Base-by-base conservation (phyloP, 2,329 filamentous ascomycete species). In the Metarhizium rileyi region DNA sequence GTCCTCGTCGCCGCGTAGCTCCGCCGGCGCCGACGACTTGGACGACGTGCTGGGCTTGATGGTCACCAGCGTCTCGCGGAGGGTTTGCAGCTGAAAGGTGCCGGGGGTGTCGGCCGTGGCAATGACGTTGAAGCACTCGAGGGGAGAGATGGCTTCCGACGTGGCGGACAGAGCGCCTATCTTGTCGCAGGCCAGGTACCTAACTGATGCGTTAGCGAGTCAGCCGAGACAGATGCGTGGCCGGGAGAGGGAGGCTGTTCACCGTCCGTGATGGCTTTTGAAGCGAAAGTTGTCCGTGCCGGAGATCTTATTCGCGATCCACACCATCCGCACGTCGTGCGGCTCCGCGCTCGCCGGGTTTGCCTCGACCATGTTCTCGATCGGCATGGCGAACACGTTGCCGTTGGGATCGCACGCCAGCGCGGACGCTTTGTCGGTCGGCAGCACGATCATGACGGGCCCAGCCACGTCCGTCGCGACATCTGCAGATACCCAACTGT, bases 311-410 rank as follows among this genome's bases (percentile, higher is more conserved):
- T 86, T 95, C 52, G 87, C 89, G 56, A 97, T 81, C 87, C 91
- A 98, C 16, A 98, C 93, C 71, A 96, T 90, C 53, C 91, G 77
- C 52, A 97, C 90, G 65, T 97, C 90, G 66, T 96, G 90, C 46
- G 93, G 93, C 69, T 98, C 93, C 8, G 91, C 89, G 5, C 83
- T 95, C n/a, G 76, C 66, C 3, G 87, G 79, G 63, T 95, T 86
- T 25, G 75, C 82, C 50, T 96, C 90, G 52, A 95, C 78, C 33
- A 95, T 84, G 63, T 97, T 96, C 72, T 95, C 89, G 46, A 98
- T 72, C 14, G 76, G 71, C 57, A 86, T 82, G 5, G 87, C 77
- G 66, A 95, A 98, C 16, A 97, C 85, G 62, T 86, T 87, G 52
- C 93, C 93, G 53, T 81, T 84, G 40, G 86, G 81, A 63, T 98